Conservation (phyloP, 2,329 filamentous ascomycete genomes). For the Talaromyces sp. region DNA sequence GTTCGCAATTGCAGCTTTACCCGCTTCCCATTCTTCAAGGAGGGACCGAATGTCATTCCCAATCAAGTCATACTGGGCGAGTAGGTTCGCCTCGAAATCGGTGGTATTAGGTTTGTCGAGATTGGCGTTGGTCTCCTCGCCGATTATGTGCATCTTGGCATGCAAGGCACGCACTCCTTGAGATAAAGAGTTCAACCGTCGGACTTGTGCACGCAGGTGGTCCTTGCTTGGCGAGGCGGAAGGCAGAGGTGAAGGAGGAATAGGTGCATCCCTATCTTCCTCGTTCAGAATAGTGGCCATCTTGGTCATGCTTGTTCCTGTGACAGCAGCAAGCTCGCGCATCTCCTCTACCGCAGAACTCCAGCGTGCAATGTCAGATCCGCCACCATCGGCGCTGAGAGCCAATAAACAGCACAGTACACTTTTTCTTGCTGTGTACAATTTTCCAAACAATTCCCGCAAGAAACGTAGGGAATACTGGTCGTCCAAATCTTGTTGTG, state of each 20-base stretch:
- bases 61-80: constrained; percentile 93
- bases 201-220: constrained; percentile 80
- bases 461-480: constrained; percentile 75
- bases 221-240: constrained; percentile 76
- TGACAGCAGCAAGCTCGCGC: constrained; percentile 63
- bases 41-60: constrained; percentile 81
- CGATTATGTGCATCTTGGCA: constrained; percentile 88
- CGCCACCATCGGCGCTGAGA: constrained; percentile 78
- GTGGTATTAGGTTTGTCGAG: constrained; percentile 71
- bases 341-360: constrained; percentile 76
- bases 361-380: constrained; percentile 77
- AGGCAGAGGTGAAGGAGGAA: constrained; percentile 59
- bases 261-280: constrained; percentile 63
- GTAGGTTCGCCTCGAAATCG: constrained; percentile 75
- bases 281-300: constrained; percentile 73
- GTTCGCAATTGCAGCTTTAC: constrained; percentile 77
- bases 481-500: constrained; percentile 71
- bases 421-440: constrained; percentile 79
- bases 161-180: constrained; percentile 89
- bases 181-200: constrained; percentile 84
- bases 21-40: constrained; percentile 83
- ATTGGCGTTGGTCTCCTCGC: constrained; percentile 82
- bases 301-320: constrained; percentile 64
- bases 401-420: constrained; percentile 88
- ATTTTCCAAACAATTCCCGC: constrained; percentile 77